Evolutionary conservation across 2,329 filamentous ascomycete species (phyloP).

Genomic region (Clarireedia homoeocarpa): DNA sequence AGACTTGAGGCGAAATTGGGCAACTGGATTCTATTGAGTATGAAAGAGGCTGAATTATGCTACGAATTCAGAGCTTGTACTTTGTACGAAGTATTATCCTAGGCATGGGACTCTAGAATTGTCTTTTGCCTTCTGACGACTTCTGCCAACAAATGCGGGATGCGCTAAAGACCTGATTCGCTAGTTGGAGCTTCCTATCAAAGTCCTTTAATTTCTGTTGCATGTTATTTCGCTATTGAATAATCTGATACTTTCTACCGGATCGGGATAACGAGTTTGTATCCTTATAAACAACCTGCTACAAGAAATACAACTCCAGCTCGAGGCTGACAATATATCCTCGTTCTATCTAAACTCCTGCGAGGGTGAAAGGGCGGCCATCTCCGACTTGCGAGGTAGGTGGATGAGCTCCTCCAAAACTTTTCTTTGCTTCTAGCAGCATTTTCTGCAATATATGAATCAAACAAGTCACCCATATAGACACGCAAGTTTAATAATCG

Average conservation of each 20-base stretch:
- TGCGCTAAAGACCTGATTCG: slow-evolving; percentile 15
- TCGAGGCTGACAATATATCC: not conserved
- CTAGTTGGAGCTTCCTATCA: not conserved
- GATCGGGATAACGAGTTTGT: no score
- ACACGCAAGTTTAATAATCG: no score
- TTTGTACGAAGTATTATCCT: not conserved
- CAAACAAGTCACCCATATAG: not conserved
- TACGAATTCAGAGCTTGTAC: no score
- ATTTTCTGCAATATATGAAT: no score
- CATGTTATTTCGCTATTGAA: no score
- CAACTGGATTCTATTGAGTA: no score
- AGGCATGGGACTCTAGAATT: not conserved
- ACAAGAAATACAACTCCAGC: no score
- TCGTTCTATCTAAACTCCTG: not conserved
- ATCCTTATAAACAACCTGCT: no score
- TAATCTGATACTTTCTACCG: no score
- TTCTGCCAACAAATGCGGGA: slow-evolving; percentile 20
- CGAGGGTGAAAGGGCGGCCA: slow-evolving; percentile 17
- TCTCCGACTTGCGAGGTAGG: slow-evolving; percentile 15
- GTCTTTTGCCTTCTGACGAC: slow-evolving; percentile 12
- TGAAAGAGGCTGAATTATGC: no score
- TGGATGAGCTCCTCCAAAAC: not conserved
- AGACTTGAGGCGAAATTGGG: not conserved
- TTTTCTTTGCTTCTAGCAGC: no score
- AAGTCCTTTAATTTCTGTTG: not conserved